Percentiles rank a stretch among this genome's conserved stretches.
Evolutionary conservation across 2,329 filamentous ascomycete genomes (phyloP).

Genomic region (Dryadomyces quercivorus): DNA sequence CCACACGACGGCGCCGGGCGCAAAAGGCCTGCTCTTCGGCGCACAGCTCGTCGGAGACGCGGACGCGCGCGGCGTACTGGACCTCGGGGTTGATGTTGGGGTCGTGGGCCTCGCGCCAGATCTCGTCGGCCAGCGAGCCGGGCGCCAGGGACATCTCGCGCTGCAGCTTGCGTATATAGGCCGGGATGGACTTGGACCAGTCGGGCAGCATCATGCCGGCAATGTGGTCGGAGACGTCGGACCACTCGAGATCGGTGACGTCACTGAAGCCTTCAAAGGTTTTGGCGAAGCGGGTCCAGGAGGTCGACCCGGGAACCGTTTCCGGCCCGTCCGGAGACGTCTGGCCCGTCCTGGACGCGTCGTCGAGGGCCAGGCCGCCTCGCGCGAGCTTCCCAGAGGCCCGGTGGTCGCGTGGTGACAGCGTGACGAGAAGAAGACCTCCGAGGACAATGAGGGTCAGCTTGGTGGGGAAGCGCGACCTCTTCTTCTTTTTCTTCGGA

Average conservation of each 20-base stretch:
- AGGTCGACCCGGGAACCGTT: no score
- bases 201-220: slow-evolving; percentile 65
- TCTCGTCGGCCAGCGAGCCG: slow-evolving; percentile 80
- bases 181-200: slow-evolving; percentile 69
- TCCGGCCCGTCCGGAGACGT: not conserved
- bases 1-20: slow-evolving; percentile 53
- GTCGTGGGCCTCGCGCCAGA: slow-evolving; percentile 86
- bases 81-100: slow-evolving; percentile 79
- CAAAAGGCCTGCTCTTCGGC: slow-evolving; percentile 71
- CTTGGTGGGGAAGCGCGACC: not conserved
- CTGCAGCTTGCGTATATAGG: slow-evolving; percentile 70
- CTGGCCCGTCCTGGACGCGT: not conserved
- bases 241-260: slow-evolving; percentile 43
- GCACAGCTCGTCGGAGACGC: slow-evolving; percentile 72
- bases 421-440: not conserved
- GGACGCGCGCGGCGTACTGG: slow-evolving; percentile 64
- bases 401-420: not conserved
- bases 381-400: not conserved
- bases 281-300: slow-evolving; percentile 35
- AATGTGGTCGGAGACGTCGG: slow-evolving; percentile 42
- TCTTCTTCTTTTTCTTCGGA: not conserved
- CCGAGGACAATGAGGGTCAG: not conserved
- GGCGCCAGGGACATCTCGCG: slow-evolving; percentile 77
- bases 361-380: not conserved
- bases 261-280: slow-evolving; percentile 40